A percentile compares a stretch with the other conserved stretches of the same genome.
Evolutionary conservation across 371 early-diverging fungal species (phyloP).

Genomic region (Fennellomyces sp.): DNA sequence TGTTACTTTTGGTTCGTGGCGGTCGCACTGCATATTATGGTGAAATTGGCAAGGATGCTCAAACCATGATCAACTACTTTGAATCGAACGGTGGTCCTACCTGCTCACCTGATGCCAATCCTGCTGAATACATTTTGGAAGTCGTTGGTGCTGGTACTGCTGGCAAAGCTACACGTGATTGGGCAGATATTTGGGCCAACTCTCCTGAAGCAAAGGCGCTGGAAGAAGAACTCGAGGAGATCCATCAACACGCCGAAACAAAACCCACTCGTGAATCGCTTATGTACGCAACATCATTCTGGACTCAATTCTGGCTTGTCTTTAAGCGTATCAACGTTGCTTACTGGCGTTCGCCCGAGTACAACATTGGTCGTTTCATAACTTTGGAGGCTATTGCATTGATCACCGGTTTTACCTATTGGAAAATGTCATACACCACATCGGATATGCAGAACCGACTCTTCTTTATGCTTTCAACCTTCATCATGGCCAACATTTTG

Average conservation of each 20-base stretch:
- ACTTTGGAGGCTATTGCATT: conserved; percentile 43
- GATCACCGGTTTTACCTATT: conserved; percentile 59
- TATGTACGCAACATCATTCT: conserved; percentile 36
- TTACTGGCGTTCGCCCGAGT: conserved; percentile 61
- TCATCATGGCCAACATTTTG: conserved; percentile 51
- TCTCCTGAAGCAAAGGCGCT: conserved; percentile 31
- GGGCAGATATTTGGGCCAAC: conserved; percentile 56
- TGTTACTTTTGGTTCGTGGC: too few relatives aligned
- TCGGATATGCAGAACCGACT: conserved; percentile 65
- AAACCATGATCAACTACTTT: too few relatives aligned
- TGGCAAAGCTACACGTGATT: conserved; percentile 44
- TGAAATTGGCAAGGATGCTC: too few relatives aligned
- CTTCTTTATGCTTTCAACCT: conserved; percentile 67
- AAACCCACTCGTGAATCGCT: conserved; percentile 15
- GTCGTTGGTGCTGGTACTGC: too few relatives aligned
- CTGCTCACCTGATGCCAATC: too few relatives aligned
- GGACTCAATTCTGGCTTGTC: conserved; percentile 45
- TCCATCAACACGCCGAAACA: conserved; percentile 20
- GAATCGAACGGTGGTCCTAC: too few relatives aligned
- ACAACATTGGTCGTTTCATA: conserved; percentile 58
- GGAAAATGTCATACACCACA: conserved; percentile 47
- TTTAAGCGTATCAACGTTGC: conserved; percentile 49
- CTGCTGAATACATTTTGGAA: too few relatives aligned
- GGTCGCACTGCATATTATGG: too few relatives aligned
- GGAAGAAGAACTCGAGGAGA: conserved; percentile 24